Evolutionary conservation across 177 flowering plant species (phyloP).

Genomic region (Tripterygium wilfordii): DNA sequence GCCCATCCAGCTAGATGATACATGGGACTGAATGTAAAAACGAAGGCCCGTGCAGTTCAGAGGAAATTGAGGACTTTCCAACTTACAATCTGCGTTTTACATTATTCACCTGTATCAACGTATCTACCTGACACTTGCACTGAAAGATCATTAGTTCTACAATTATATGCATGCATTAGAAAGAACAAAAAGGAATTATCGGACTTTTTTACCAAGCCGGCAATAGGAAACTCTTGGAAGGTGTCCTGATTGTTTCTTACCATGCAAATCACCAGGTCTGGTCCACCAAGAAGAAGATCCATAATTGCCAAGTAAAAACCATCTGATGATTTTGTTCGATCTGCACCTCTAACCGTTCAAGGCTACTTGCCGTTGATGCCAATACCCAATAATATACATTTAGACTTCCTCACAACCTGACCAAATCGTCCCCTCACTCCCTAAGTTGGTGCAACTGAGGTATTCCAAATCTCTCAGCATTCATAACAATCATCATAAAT

Average conservation of each 20-base stretch:
- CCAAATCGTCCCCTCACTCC: slow-evolving; percentile 98
- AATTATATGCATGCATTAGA: too few relatives aligned
- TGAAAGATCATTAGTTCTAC: too few relatives aligned
- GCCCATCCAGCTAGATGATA: too few relatives aligned
- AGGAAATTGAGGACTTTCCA: too few relatives aligned
- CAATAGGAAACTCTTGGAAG: slow-evolving; percentile 93
- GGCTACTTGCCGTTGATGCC: slow-evolving; percentile 49
- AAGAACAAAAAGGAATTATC: too few relatives aligned
- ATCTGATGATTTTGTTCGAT: slow-evolving; percentile 77
- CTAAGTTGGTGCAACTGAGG: slow-evolving; percentile 96
- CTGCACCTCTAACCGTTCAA: slow-evolving; percentile 64
- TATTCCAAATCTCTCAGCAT: slow-evolving; percentile 95
- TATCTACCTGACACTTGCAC: too few relatives aligned
- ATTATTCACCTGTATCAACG: too few relatives aligned
- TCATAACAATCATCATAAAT: slow-evolving; percentile 96
- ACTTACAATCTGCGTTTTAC: too few relatives aligned
- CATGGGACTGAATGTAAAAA: too few relatives aligned
- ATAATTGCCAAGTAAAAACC: slow-evolving; percentile 82
- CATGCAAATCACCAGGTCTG: slow-evolving; percentile 97
- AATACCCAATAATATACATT: slow-evolving; percentile 62
- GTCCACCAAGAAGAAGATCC: slow-evolving; percentile 82
- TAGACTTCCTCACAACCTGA: slow-evolving; percentile 70
- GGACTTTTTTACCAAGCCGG: slow-evolving; percentile 79
- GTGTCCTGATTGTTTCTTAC: slow-evolving; percentile 95
- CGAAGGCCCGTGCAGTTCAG: too few relatives aligned